phyloP scores from a whole-genome alignment of 352 stramenopile genomes.

The Pythium brassicae region DNA sequence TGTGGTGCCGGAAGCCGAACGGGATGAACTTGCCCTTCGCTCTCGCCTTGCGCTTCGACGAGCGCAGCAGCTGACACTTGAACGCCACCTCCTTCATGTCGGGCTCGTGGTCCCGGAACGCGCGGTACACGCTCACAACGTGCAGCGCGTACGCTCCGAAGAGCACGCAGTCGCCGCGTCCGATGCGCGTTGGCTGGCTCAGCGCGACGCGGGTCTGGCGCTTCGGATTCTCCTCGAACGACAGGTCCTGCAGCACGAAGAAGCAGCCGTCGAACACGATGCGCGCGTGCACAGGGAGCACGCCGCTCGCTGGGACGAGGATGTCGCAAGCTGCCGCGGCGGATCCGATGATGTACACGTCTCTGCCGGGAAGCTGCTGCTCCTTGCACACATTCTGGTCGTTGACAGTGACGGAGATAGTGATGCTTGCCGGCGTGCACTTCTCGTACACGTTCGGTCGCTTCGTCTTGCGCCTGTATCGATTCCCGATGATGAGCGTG shows the following conservation, averaged over 20 bases:
- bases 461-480: conserved; percentile 41
- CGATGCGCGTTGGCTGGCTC: conserved; percentile 38
- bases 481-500: conserved; percentile 33
- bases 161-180: conserved; percentile 52
- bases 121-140: conserved; percentile 40
- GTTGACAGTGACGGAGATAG: conserved; percentile 4
- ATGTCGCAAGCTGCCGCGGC: conserved; percentile 48
- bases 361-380: conserved; percentile 21
- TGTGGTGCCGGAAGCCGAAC: conserved; percentile 46
- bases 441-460: conserved; percentile 6
- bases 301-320: conserved; percentile 32
- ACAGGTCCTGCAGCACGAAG: conserved; percentile 71
- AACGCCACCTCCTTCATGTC: conserved; percentile 68
- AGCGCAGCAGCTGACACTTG: conserved; percentile 53
- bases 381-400: conserved; percentile 16
- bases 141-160: conserved; percentile 49
- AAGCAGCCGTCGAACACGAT: conserved; percentile 60
- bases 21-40: conserved; percentile 42
- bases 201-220: conserved; percentile 53
- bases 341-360: conserved; percentile 49
- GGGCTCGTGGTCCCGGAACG: conserved; percentile 45
- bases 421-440: conserved; percentile 10
- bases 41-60: conserved; percentile 57
- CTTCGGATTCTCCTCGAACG: conserved; percentile 53
- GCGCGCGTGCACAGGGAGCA: conserved; percentile 51